Evolutionary conservation across 2,329 filamentous ascomycete genomes (phyloP).

Genomic region (Anisogramma anomala): DNA sequence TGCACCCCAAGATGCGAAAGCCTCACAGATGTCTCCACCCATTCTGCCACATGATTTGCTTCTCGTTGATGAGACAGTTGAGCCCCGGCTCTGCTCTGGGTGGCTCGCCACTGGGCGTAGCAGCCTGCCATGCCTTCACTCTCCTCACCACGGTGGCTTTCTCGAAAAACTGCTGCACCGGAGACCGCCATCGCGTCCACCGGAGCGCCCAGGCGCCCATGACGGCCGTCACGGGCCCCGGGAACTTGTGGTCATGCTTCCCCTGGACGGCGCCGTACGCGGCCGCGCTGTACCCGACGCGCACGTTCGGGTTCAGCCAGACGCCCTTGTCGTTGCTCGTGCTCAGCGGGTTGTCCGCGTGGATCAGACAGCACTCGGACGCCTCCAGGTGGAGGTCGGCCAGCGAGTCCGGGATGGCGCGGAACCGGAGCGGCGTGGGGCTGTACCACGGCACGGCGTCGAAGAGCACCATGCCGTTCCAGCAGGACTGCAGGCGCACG

Average conservation of each 20-base stretch:
- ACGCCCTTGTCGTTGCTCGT: constrained; percentile 37
- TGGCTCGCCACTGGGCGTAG: constrained; percentile 22
- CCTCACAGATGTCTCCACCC: constrained; percentile 48
- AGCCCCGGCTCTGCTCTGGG: constrained; percentile 31
- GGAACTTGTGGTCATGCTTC: constrained; percentile 32
- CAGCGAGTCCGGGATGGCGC: constrained; percentile 51
- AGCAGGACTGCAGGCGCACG: constrained; percentile 53
- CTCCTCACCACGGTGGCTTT: constrained; percentile 28
- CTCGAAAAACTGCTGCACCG: constrained; percentile 28
- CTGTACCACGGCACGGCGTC: constrained; percentile 36
- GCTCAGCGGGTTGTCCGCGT: constrained; percentile 55
- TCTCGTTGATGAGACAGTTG: constrained; percentile 46
- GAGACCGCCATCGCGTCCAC: constrained; percentile 32
- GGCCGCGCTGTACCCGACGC: constrained; percentile 49
- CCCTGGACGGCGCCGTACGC: constrained; percentile 41
- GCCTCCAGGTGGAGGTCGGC: constrained; percentile 54
- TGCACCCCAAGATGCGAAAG: too few relatives aligned
- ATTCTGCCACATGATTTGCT: constrained; percentile 46
- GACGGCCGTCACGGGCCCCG: constrained; percentile 36
- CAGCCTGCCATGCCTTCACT: constrained; percentile 29
- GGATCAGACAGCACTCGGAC: constrained; percentile 70
- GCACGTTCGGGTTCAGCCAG: constrained; percentile 57
- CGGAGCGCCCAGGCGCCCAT: constrained; percentile 49
- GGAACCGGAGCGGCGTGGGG: constrained; percentile 40
- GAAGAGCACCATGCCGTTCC: constrained; percentile 50